phyloP scores from a whole-genome alignment of 2,329 filamentous ascomycete genomes.

The Nemania bipapillata region DNA sequence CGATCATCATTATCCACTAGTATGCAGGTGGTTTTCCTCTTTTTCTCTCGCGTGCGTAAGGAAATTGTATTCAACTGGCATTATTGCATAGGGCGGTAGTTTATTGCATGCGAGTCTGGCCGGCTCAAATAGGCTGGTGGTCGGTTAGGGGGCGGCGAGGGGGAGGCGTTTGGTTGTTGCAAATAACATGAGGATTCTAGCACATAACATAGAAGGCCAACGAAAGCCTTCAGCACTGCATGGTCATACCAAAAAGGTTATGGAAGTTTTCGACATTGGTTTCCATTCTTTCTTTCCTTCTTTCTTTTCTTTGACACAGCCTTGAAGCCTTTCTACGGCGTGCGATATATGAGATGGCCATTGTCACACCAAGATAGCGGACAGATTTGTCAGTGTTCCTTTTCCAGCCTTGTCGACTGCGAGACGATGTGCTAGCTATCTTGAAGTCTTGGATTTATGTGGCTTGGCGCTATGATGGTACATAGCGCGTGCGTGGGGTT shows the following conservation, averaged over 20 bases:
- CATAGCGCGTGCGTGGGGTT: slow-evolving; percentile 3
- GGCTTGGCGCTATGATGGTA: slow-evolving; percentile 14
- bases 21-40: slow-evolving; percentile 35
- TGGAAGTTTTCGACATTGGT: slow-evolving; percentile 30
- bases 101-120: slow-evolving; percentile 50
- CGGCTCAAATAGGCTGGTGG: slow-evolving; percentile 43
- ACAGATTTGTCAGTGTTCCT: slow-evolving; percentile 22
- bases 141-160: too few species aligned
- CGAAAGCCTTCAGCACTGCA: slow-evolving; percentile 40
- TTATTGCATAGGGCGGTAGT: slow-evolving; percentile 54
- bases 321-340: slow-evolving; percentile 23
- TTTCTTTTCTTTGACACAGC: slow-evolving; percentile 16
- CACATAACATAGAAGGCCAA: slow-evolving; percentile 49
- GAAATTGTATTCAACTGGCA: slow-evolving; percentile 51
- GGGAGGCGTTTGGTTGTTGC: slow-evolving; percentile 49
- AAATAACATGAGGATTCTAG: slow-evolving; percentile 48
- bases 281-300: slow-evolving; percentile 20
- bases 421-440: slow-evolving; percentile 28
- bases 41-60: slow-evolving; percentile 40
- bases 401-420: slow-evolving; percentile 6
- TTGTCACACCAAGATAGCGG: slow-evolving; percentile 27
- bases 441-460: slow-evolving; percentile 19
- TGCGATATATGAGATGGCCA: slow-evolving; percentile 35
- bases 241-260: slow-evolving; percentile 39
- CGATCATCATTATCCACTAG: slow-evolving; percentile 25